Base-by-base conservation (phyloP, 2,329 filamentous ascomycete species). In the Phialophora expanda region DNA sequence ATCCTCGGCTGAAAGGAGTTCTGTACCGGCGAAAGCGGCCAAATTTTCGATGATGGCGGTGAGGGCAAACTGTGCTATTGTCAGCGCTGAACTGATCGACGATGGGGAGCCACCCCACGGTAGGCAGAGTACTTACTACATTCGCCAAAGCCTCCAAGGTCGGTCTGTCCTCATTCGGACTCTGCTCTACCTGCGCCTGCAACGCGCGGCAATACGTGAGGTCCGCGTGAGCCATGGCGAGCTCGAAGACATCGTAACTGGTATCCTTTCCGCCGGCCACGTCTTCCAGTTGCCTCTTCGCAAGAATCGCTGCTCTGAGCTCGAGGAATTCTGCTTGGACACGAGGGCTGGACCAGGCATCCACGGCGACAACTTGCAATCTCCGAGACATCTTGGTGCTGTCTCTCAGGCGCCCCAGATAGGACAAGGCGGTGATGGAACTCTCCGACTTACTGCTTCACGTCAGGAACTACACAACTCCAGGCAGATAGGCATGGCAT, bases 151-250 rank as follows among this genome's bases (percentile, higher is more conserved):
- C 57, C 38, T 67, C 57, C 34, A 71, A 50, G 8, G 66, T 30
- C 5, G 11, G 20, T 32, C 56, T 44, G 46, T 65, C 56, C 22
- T 38, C 24, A 5, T 46, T 41, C 17, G 34, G 22, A 2, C 54
- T 62, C 32, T 64, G 59, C 14, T 62, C 56, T 28, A 71, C 59
- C n/a, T 69, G 63, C 2, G 65, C 64, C 64, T 65, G 65, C 30
- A 73, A 65, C 12, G 66, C 66, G 44, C 63, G 41, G 65, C 68
- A 73, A 48, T 73, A 73, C n/a, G 64, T 57, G 34, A 70, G 67
- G 57, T 73, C 71, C n/a, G 69, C 69, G 61, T 73, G 71, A 4
- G 71, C 71, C 71, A 73, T 72, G 30, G 70, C 72, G 17, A 73
- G 58, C 54, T 69, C 66, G 38, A 68, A 66, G 4, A 69, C 66